Evolutionary conservation across 192 early-diverging fungal genomes (phyloP), one percentile per base, ranked within the genome.

Genomic region (Coemansia sp.): DNA sequence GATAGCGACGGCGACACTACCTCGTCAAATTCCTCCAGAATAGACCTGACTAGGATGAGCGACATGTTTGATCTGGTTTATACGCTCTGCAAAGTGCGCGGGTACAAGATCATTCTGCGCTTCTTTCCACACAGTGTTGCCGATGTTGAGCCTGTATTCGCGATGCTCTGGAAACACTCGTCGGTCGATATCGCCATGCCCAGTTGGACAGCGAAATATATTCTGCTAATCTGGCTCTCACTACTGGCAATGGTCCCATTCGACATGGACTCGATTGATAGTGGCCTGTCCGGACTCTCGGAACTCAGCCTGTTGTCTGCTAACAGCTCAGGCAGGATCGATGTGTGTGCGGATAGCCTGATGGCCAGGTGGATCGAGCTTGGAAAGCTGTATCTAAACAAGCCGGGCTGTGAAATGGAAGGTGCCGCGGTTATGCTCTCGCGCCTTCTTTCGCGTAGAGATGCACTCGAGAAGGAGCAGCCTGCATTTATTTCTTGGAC

Each of bases 191-290:
- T 27, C 19, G 23, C 40, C 7, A 29, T 31, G 14, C 64, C 69
- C 7, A 50, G 42, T 38, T 99, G 97, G 97, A 86, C 89, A 25
- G 84, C 84, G 2, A 85, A 92, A 14, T 98, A 92, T 61, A 72
- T 95, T 15, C 74, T 90, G 15, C 66, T 96, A 22, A 83, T 99
- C 13, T 98, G 96, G 95, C 78, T 98, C 14, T 96, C 95, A 9
- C 84, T 97, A n/a, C 83, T 98, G 68, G 86, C 86, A 50, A 96
- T 96, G 91, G 87, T 96, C 31, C 97, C 97, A 5, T 99, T 99
- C 73, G 94, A 98, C 67, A 79, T 99, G 13, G 85, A 82, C 57
- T 88, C 76, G 15, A 85, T 98, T 20, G 97, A 97, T 68, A 93
- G 92, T 60, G 82, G 84, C 1, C 60, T 72, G 3, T 45, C 52